Conservation (phyloP, 2,329 filamentous ascomycete genomes). For the Fusarium chaquense region DNA sequence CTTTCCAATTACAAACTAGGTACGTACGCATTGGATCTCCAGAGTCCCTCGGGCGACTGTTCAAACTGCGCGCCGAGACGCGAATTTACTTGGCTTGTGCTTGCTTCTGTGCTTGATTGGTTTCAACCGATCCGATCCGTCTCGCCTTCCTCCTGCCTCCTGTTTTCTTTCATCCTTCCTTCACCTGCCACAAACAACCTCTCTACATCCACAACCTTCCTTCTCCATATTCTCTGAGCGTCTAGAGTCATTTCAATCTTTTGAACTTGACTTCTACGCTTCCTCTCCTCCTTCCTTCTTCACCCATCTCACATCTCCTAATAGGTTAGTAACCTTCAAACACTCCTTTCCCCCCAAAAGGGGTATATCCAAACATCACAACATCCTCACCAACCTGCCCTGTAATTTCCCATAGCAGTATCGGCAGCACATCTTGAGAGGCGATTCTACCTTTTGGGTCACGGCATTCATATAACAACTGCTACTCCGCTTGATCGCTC, state of each 20-base stretch:
- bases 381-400: neutral
- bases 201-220: constrained; percentile 26
- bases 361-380: constrained; percentile 16
- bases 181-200: constrained; percentile 10
- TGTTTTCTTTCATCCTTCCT: constrained; percentile 35
- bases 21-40: constrained; percentile 33
- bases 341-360: neutral
- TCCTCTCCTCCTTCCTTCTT: constrained; percentile 2
- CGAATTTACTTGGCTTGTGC: constrained; percentile 39
- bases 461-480: constrained; percentile 29
- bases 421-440: constrained; percentile 29
- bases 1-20: constrained; percentile 39
- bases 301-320: constrained; percentile 14
- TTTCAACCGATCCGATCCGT: constrained; percentile 21
- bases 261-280: constrained; percentile 26
- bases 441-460: constrained; percentile 17
- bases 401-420: neutral
- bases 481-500: neutral
- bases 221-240: constrained; percentile 16
- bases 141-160: constrained; percentile 21
- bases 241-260: constrained; percentile 18
- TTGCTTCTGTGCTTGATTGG: constrained; percentile 37
- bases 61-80: constrained; percentile 36
- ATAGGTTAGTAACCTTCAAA: constrained; percentile 41
- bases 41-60: constrained; percentile 31